Base-by-base conservation (phyloP, 371 early-diverging fungal genomes). In the Circinella umbellata region DNA sequence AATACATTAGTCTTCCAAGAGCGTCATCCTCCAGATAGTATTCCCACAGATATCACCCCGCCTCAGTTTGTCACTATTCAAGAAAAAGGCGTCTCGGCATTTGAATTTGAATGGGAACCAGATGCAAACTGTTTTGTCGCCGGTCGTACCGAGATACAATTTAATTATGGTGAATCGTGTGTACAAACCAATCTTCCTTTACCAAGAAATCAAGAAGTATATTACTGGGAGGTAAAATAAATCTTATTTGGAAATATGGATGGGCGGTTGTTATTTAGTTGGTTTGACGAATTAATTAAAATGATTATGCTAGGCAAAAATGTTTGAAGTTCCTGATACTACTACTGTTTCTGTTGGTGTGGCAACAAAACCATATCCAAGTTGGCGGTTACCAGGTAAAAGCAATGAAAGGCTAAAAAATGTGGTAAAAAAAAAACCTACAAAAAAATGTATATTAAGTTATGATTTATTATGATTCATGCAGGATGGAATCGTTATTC, bases 61-160 rank as follows among this genome's bases (percentile, higher is more conserved):
- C 84, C 89, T 7, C 90, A 90, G 65, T 74, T 83, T 49, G 70
- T 86, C 17, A 85, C 87, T n/a, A 93, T 94, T 62, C 90, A 90
- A 73, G 94, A 94, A 74, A 92, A 92, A 77, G 94, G 94, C 62
- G 93, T 94, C 3, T 88, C 88, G 38, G 94, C 94, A 14, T 94
- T 93, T 90, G 90, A 93, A 74, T 92, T 94, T 81, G 91, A 88
- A 61, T 85, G 90, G 57, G 88, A 92, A 15, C 84, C 88, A 54
- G 88, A 88, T 35, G 78, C 87, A 37, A 89, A 88, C 67, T 82
- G 86, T n/a, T 86, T 90, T 80, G 89, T 92, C 7, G 88, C 91
- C 55, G 92, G 87, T 63, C 82, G 92, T 71, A 94, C 94, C 6
- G 94, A 94, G 69, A 79, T 94, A 17, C 86, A 88, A 68, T 93